These are phyloP conservation scores for Sporothrix brasiliensis DNA, from an alignment of 2,329 filamentous ascomycete species.

Conservation along the genomic window DNA sequence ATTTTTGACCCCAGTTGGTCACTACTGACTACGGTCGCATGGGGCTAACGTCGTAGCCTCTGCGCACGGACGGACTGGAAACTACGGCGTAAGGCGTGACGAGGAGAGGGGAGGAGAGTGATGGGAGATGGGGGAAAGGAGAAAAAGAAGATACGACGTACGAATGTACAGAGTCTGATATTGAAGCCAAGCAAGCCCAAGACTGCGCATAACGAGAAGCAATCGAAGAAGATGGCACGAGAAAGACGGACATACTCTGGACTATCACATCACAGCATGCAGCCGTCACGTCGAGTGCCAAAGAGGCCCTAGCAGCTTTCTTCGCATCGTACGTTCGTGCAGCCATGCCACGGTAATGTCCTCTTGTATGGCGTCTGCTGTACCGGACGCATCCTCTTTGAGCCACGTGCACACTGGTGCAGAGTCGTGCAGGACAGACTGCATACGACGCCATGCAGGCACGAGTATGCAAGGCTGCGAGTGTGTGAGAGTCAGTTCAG, in stretches of 20 bases:
- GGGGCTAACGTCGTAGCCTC: constrained; percentile 23
- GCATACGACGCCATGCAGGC: background rate
- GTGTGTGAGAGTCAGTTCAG: no score
- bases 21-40: background rate
- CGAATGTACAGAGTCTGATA: no score
- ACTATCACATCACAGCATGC: no score
- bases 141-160: constrained; percentile 1
- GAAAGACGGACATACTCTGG: no score
- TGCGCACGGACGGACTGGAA: constrained; percentile 22
- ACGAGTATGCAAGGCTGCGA: constrained; percentile 15
- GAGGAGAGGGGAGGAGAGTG: constrained; percentile 3
- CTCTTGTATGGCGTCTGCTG: no score
- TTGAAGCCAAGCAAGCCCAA: no score
- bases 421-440: background rate
- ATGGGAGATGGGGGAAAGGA: background rate
- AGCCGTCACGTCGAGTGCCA: background rate
- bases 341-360: no score
- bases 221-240: no score
- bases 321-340: no score
- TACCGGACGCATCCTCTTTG: background rate
- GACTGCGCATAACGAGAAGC: no score
- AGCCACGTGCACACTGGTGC: constrained; percentile 4
- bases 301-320: background rate
- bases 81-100: constrained; percentile 14
- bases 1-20: background rate